A percentile compares a stretch with the other conserved stretches of the same genome.
Evolutionary conservation across 306 rosid species (phyloP).

Genomic region (Cotoneaster glaucophyllus): DNA sequence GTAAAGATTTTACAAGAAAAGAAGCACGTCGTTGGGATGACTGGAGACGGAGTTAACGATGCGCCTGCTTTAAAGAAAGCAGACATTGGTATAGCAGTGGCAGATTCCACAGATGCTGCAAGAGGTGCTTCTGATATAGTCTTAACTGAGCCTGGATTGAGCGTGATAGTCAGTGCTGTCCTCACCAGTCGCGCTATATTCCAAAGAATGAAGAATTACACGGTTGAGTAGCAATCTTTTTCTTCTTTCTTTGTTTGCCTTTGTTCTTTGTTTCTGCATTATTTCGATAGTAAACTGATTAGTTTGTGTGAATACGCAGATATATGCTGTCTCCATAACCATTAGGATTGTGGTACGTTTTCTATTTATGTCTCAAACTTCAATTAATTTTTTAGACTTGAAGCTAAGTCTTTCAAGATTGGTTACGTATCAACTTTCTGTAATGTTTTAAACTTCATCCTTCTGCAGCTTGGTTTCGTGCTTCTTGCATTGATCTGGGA

Average conservation of each 20-base stretch:
- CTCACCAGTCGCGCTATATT: conserved; percentile 83
- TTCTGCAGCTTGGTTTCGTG: conserved; percentile 78
- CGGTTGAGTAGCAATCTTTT: conserved; percentile 50
- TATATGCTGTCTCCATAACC: conserved; percentile 88
- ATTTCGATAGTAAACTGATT: conserved; percentile 13
- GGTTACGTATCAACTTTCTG: conserved; percentile 11
- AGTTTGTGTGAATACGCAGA: conserved; percentile 30
- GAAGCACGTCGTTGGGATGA: conserved; percentile 83
- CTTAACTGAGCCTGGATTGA: conserved; percentile 82
- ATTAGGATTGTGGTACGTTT: conserved; percentile 78
- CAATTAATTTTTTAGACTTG: neutral
- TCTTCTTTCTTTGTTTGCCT: neutral
- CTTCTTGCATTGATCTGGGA: conserved; percentile 87
- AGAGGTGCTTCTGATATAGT: conserved; percentile 81
- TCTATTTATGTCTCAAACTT: conserved; percentile 7
- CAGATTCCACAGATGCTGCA: conserved; percentile 89
- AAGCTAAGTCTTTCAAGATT: neutral
- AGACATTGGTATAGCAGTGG: conserved; percentile 86
- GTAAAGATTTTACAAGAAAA: conserved; percentile 79
- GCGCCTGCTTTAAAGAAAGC: conserved; percentile 94
- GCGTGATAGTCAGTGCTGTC: conserved; percentile 74
- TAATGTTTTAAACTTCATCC: conserved; percentile 14
- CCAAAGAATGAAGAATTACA: conserved; percentile 89
- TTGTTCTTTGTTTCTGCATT: neutral
- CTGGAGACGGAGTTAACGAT: conserved; percentile 89